A percentile compares a stretch with the other conserved stretches of the same genome.
Conservation (phyloP, 164 flowering plant species). For the Vitis vinifera region DNA sequence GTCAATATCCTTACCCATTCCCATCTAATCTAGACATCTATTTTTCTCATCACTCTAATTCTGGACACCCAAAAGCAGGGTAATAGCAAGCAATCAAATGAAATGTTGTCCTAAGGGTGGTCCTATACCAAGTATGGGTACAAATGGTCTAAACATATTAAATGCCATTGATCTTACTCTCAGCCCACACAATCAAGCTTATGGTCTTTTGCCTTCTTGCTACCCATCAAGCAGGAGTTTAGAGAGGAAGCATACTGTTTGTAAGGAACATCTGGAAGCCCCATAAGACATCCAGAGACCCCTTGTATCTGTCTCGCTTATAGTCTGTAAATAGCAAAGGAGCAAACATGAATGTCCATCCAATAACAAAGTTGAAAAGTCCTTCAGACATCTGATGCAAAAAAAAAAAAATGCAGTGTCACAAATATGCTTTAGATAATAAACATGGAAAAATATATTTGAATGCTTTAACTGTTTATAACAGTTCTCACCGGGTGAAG, state of each 20-base stretch:
- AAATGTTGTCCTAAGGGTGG: not conserved
- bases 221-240: slow-evolving; percentile 2
- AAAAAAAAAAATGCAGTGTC: slow-evolving; percentile 1
- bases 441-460: not conserved
- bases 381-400: slow-evolving; percentile 75
- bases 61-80: too few species aligned
- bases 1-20: too few species aligned
- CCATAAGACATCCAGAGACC: slow-evolving; percentile 86
- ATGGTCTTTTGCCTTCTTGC: not conserved
- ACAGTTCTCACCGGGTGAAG: slow-evolving; percentile 79
- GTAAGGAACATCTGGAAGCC: slow-evolving; percentile 96
- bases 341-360: slow-evolving; percentile 95
- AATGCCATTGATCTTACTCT: not conserved
- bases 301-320: slow-evolving; percentile 64
- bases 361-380: slow-evolving; percentile 92
- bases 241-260: slow-evolving; percentile 56
- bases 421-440: not conserved
- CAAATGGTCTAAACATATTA: not conserved
- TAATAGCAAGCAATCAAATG: too few species aligned
- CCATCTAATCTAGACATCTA: too few species aligned
- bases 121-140: not conserved
- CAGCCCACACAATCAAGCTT: not conserved
- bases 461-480: not conserved
- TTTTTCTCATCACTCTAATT: too few species aligned
- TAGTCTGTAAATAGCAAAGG: slow-evolving; percentile 85